Evolutionary conservation across 176 grass and related monocot species (phyloP).

Genomic region (Leersia perrieri): DNA sequence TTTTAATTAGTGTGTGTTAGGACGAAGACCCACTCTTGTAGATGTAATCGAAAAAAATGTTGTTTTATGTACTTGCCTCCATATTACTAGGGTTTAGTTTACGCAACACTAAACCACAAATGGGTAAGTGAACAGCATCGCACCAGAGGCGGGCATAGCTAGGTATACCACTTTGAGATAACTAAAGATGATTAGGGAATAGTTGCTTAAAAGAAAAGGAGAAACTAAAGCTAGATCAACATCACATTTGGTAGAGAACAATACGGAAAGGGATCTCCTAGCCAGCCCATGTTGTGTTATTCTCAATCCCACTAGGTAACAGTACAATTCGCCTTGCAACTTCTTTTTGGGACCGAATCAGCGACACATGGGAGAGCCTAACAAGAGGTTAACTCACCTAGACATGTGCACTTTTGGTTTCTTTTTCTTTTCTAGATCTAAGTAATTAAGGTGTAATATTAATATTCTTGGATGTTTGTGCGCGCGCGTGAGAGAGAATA

Average conservation of each 20-base stretch:
- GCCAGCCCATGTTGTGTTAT: slow-evolving; percentile 70
- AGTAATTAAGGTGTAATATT: neutral
- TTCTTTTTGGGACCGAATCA: slow-evolving; percentile 79
- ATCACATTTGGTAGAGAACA: slow-evolving; percentile 52
- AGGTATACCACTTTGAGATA: neutral
- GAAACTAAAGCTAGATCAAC: slow-evolving; percentile 28
- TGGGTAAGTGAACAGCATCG: neutral
- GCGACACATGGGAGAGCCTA: slow-evolving; percentile 52
- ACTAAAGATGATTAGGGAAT: neutral
- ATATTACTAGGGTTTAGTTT: too few species aligned
- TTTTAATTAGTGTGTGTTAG: too few species aligned
- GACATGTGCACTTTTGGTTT: slow-evolving; percentile 13
- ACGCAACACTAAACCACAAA: neutral
- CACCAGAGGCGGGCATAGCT: neutral
- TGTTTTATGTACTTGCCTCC: too few species aligned
- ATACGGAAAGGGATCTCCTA: slow-evolving; percentile 67
- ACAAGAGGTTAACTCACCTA: slow-evolving; percentile 29
- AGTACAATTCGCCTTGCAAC: slow-evolving; percentile 62
- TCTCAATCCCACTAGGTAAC: slow-evolving; percentile 54
- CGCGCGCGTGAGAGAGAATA: slow-evolving; percentile 13
- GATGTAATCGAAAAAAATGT: too few species aligned
- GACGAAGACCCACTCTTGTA: too few species aligned
- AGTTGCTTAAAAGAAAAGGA: slow-evolving; percentile 28
- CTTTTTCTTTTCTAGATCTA: neutral
- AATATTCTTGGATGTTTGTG: neutral